Base-by-base conservation (phyloP, 2,329 filamentous ascomycete genomes). In the Apiospora rasikravindrae region DNA sequence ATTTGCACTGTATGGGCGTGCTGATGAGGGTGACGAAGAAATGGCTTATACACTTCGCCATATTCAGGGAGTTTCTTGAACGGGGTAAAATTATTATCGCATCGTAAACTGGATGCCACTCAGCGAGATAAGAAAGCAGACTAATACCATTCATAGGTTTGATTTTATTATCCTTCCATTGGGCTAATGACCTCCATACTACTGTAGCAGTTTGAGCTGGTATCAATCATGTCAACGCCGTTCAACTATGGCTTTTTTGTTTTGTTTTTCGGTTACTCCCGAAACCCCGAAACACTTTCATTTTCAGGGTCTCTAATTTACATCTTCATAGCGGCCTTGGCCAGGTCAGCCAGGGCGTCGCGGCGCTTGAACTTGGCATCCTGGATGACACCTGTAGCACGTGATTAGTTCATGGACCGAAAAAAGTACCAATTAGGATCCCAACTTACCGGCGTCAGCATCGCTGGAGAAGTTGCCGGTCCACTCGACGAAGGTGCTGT, bases 291-390 rank as follows among this genome's bases (percentile, higher is more conserved):
- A 51, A 26, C 10, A 24, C 8, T 64, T 64, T 40, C 57, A 40
- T 40, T 40, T 14, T 40, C n/a, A n/a, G n/a, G n/a, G 19, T 10
- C 57, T 40, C 10, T 33, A 13, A 40, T 64, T 66, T 73, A 80
- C 73, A 78, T 77, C 78, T 84, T 83, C 49, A 77, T 75, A 4
- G 84, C 87, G 44, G 82, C 85, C 77, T 86, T 86, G 72, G 88
- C 90, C 51, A 93, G 86, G 77, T 92, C 91, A 68, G 89, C 88
- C 49, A 94, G 86, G 69, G 91, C 91, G 80, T 93, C 92, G 69
- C 90, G 90, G 74, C 92, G 91, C 88, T 94, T 94, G 87, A 91
- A 94, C 84, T 92, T 92, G 77, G 91, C 92, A 79, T 94, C 92
- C 81, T 92, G 89, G 75, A 94, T 92, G 73, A 93, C 91, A 76